A percentile compares a stretch with the other conserved stretches of the same genome.
Evolutionary conservation across 1,284 basidiomycete genomes (phyloP).

Genomic region (Tilletia caries): DNA sequence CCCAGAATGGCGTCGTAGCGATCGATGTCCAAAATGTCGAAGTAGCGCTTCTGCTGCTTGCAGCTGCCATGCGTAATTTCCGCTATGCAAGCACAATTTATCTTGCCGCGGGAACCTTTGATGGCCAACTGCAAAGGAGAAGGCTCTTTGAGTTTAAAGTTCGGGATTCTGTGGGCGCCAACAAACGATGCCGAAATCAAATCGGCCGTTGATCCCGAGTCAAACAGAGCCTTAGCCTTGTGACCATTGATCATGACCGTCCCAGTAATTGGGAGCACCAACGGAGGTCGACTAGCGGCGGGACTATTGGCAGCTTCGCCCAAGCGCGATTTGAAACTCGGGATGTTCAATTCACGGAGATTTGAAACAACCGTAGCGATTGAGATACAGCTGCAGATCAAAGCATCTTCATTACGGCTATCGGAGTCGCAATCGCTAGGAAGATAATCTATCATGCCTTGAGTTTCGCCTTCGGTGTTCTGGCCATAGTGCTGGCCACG

Average conservation of each 20-base stretch:
- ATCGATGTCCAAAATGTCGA: not conserved
- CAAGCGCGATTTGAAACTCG: not conserved
- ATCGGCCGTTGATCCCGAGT: constrained; percentile 2
- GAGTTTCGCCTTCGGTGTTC: too few species aligned
- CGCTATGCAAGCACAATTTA: not conserved
- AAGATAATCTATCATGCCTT: too few species aligned
- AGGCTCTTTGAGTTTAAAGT: not conserved
- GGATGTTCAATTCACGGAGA: not conserved
- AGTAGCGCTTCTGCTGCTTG: not conserved
- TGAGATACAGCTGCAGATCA: not conserved
- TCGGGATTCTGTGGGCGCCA: not conserved
- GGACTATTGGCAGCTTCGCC: not conserved
- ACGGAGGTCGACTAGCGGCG: not conserved
- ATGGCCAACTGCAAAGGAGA: not conserved
- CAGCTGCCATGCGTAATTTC: not conserved
- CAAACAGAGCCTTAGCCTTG: not conserved
- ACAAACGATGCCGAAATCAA: not conserved
- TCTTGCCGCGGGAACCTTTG: not conserved
- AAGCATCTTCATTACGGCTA: not conserved
- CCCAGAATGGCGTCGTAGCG: constrained; percentile 2
- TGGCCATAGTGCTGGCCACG: too few species aligned
- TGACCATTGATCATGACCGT: not conserved
- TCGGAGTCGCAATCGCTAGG: too few species aligned
- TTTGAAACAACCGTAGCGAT: not conserved
- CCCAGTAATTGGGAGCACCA: not conserved